Conservation (phyloP, 2,329 filamentous ascomycete genomes). For the Claviceps sp. region DNA sequence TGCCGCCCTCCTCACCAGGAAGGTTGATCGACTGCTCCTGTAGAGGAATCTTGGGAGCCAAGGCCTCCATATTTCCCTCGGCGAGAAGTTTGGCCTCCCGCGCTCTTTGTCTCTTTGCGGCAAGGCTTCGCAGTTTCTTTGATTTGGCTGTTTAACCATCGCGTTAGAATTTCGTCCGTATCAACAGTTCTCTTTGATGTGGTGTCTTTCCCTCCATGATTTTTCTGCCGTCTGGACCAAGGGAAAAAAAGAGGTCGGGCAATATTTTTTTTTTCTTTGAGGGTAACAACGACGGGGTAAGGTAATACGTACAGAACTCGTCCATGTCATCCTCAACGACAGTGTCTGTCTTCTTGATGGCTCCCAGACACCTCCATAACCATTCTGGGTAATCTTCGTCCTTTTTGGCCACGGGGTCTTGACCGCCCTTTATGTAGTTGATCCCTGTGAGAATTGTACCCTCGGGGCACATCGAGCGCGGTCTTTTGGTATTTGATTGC, state of each 20-base stretch:
- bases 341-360: slow-evolving; percentile 39
- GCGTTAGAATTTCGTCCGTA: not conserved
- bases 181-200: too few species aligned
- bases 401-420: slow-evolving; percentile 58
- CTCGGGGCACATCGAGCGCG: slow-evolving; percentile 42
- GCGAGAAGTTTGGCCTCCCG: slow-evolving; percentile 47
- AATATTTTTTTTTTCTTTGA: too few species aligned
- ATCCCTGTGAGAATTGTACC: slow-evolving; percentile 61
- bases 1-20: slow-evolving; percentile 33
- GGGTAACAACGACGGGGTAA: too few species aligned
- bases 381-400: slow-evolving; percentile 70
- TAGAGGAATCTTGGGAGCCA: slow-evolving; percentile 57
- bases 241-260: not conserved
- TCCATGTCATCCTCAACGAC: slow-evolving; percentile 49
- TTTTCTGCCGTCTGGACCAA: not conserved
- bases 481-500: slow-evolving; percentile 17
- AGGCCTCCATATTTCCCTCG: slow-evolving; percentile 50
- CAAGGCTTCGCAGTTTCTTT: slow-evolving; percentile 63
- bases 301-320: slow-evolving; percentile 56
- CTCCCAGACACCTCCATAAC: slow-evolving; percentile 62
- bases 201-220: not conserved
- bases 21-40: slow-evolving; percentile 70
- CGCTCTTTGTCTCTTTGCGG: slow-evolving; percentile 48
- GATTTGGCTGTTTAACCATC: slow-evolving; percentile 51
- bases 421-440: slow-evolving; percentile 62